Evolutionary conservation across 495 filamentous ascomycete genomes (phyloP), one percentile per base, ranked within the genome.

Genomic region (Trichoderma erinaceum): DNA sequence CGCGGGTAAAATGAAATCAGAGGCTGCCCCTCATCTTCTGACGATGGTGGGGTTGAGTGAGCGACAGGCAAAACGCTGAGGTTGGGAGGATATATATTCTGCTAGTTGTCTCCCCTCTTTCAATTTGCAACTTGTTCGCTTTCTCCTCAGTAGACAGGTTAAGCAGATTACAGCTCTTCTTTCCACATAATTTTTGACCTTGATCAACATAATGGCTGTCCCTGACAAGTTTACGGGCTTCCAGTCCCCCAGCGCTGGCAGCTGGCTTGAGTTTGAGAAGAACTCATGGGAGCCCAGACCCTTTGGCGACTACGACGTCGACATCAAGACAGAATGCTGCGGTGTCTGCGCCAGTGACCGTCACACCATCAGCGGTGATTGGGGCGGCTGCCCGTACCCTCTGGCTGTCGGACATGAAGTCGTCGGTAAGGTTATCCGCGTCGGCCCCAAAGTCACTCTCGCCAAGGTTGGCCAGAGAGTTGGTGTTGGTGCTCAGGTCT

Each of bases 271-370:
- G 12, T 84, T 85, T 73, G 78, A 83, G 71, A 84, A 85, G 75
- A 82, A 83, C 75, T 81, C 84, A 71, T 83, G 85, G 75, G 77
- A 77, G 35, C 82, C 84, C 5, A 86, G 86, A 75, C 84, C 85
- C 7, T 86, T 87, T 64, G 83, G 82, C 61, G 81, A 84, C 71
- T 81, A 86, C 70, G 84, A 86, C 71, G 83, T 87, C 61, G 83
- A 86, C 71, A 76, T 86, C 75, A 82, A 84, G 77, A 81, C 84
- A 61, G 73, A 80, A 65, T 71, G 70, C 69, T 87, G 85, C 70
- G 86, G 86, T 56, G 80, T 87, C 58, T 88, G 86, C 71, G 80
- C 79, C 18, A 85, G 82, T 69, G 84, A 88, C 71, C 69, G 85
- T 29, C 84, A 86, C 73, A 87, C 84, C 67, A 75, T 87, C 68